Evolutionary conservation across 106 monocot genomes (phyloP), one percentile per base, ranked within the genome.

Genomic region (Dioscorea alata): DNA sequence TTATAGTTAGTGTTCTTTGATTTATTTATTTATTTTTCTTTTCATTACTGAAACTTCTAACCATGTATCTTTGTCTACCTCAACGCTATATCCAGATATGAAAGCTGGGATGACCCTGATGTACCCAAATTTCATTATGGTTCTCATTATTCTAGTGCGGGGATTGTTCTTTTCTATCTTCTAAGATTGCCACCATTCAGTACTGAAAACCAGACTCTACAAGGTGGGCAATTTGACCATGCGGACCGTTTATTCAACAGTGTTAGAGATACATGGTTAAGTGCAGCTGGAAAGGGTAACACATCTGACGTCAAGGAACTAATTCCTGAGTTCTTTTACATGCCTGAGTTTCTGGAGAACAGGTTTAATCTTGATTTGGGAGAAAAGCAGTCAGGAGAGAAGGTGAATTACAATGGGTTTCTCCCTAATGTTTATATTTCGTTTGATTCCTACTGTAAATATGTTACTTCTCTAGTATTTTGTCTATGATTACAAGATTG

Each of bases 111-210:
- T 83, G 97, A 97, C 63, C 97, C 97, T 24, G 97, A 97, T 59
- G 92, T 97, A 61, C 97, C 97, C 9, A 97, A 97, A 57, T 97
- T 97, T 79, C 97, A 97, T 54, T 97, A 97, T 73, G 97, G 97
- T 59, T 97, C 97, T 24, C 97, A 97, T 65, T 97, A 97, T 79
- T 97, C 97, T 32, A 92, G 92, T 82, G 97, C 97, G 31, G 97
- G 97, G 35, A 97, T 92, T 72, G 97, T 97, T 50, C 85, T 97
- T 68, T 99, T 99, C 73, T 99, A 99, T 77, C 93, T 99, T 61
- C 62, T 99, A 54, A 82, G 99, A 33, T 33, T 99, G 59, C 99
- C 99, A 28, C 93, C 99, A 10, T 93, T 93, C 48, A 99, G 99
- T 71, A 50, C 71, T 61, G 92, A 93, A 77, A 99, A 99, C 51